Evolutionary conservation across 257 asterid genomes (phyloP), one percentile per base, ranked within the genome.

Genomic region (Gentiana macrophylla): DNA sequence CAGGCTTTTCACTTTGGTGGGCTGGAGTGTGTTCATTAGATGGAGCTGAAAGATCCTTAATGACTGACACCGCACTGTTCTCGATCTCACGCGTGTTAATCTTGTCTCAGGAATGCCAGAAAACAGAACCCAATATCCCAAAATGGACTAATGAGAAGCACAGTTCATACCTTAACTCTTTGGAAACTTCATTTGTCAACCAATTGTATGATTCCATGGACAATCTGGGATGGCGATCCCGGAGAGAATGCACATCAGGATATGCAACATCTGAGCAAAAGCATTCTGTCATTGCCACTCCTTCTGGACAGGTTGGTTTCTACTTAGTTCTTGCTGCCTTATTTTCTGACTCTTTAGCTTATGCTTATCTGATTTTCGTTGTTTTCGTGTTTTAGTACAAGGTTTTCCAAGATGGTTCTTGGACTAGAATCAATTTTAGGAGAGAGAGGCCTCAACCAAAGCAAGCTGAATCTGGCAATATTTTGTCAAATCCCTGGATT

Each of bases 121-220:
- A 57, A 46, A 67, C 61, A 38, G 72, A 67, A 54, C 59, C 63
- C 7, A 51, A 56, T 72, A 52, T 63, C 46, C 46, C 60, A 2
- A 72, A 78, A 65, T 85, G 95, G 95, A 85, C 92, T 3, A 68
- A 85, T 47, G 80, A 80, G 75, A 83, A 80, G 53, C 92, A 85
- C 55, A 74, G 92, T 55, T 49, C 68, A 70, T 85, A 74, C 69
- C 86, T 85, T 61, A 72, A 78, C 3, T 78, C 89, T 44, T 74
- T 82, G 89, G 95, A 85, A 66, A 68, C 95, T 2, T 78, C 84
- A 35, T 85, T 85, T 56, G 86, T 85, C 38, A 37, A 80, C 53
- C 83, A 82, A 61, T 65, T 85, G 56, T 79, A 82, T 63, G 70
- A 64, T 50, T 80, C 86, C 6, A 15, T 80, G 50, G 82, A 73